Evolutionary conservation across 768 basidiomycete species (phyloP).

Genomic region (Trametes meyenii): DNA sequence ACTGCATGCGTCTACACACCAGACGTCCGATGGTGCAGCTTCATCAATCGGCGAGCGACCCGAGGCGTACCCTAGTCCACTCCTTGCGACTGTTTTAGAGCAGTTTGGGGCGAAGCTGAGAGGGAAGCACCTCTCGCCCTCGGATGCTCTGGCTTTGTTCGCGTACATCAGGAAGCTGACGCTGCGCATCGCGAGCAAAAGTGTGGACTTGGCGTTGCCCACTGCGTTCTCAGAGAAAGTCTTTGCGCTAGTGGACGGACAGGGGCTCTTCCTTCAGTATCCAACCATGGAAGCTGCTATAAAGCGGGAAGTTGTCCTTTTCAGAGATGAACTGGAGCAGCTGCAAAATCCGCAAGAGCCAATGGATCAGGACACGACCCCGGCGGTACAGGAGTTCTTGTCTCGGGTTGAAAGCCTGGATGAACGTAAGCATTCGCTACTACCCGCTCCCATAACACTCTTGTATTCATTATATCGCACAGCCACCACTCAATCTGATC

Average conservation of each 20-base stretch:
- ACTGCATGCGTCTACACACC: slow-evolving; percentile 28
- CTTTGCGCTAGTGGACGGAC: slow-evolving; percentile 35
- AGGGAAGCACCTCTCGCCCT: slow-evolving; percentile 55
- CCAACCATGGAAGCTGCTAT: slow-evolving; percentile 43
- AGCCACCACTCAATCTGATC: slow-evolving; percentile 43
- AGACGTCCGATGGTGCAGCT: background rate
- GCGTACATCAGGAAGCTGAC: slow-evolving; percentile 68
- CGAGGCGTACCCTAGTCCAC: slow-evolving; percentile 61
- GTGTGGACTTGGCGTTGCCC: slow-evolving; percentile 47
- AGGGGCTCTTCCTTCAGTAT: slow-evolving; percentile 38
- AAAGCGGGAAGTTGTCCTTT: slow-evolving; percentile 47
- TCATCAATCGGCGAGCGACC: slow-evolving; percentile 22
- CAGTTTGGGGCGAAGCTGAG: slow-evolving; percentile 71
- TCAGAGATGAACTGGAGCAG: slow-evolving; percentile 40
- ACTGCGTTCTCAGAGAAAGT: slow-evolving; percentile 39
- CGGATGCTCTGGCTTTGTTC: slow-evolving; percentile 64
- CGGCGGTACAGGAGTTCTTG: slow-evolving; percentile 49
- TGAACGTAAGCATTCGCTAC: slow-evolving; percentile 45
- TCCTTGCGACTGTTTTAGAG: slow-evolving; percentile 80
- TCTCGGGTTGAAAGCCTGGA: slow-evolving; percentile 43
- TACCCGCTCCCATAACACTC: background rate
- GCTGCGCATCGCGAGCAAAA: slow-evolving; percentile 58
- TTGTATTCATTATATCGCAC: background rate
- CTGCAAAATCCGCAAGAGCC: slow-evolving; percentile 26
- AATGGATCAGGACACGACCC: slow-evolving; percentile 14